These are phyloP conservation scores for Fusarium caatingaense DNA, from an alignment of 2,329 filamentous ascomycete species.

Conservation along the genomic window DNA sequence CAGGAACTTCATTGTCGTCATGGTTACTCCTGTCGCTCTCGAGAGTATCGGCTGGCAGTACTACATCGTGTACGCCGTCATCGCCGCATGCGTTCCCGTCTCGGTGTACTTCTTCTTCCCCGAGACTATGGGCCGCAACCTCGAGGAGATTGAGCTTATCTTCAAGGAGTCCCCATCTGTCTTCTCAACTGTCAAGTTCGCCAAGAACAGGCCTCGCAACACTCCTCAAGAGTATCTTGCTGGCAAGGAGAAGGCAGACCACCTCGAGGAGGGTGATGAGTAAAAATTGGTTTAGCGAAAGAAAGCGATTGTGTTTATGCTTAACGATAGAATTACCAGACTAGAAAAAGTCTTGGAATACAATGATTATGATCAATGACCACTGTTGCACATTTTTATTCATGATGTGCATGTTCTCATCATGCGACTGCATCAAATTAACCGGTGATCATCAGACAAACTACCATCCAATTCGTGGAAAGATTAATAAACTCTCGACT, in stretches of 20 bases:
- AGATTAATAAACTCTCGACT: conserved; percentile 9
- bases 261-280: conserved; percentile 17
- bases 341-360: neutral
- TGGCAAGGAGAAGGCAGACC: conserved; percentile 27
- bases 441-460: conserved; percentile 16
- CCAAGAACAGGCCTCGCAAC: conserved; percentile 24
- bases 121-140: conserved; percentile 49
- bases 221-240: conserved; percentile 28
- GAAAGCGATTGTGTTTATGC: conserved; percentile 24
- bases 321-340: conserved; percentile 2
- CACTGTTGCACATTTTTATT: neutral
- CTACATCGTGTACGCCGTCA: conserved; percentile 56
- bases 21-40: conserved; percentile 73
- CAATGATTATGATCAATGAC: conserved; percentile 28
- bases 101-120: conserved; percentile 54
- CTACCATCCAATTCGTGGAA: conserved; percentile 16
- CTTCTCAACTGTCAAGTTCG: conserved; percentile 34
- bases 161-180: conserved; percentile 39
- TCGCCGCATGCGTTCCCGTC: conserved; percentile 58
- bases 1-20: conserved; percentile 61
- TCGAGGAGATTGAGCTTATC: conserved; percentile 48
- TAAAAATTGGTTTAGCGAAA: conserved; percentile 10
- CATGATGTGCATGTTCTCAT: neutral
- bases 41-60: conserved; percentile 67
- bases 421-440: neutral